Percentiles rank a stretch among this genome's conserved stretches.
These are phyloP conservation scores for Boletus patriciae DNA, from an alignment of 768 basidiomycete genomes.

Conservation along the genomic window DNA sequence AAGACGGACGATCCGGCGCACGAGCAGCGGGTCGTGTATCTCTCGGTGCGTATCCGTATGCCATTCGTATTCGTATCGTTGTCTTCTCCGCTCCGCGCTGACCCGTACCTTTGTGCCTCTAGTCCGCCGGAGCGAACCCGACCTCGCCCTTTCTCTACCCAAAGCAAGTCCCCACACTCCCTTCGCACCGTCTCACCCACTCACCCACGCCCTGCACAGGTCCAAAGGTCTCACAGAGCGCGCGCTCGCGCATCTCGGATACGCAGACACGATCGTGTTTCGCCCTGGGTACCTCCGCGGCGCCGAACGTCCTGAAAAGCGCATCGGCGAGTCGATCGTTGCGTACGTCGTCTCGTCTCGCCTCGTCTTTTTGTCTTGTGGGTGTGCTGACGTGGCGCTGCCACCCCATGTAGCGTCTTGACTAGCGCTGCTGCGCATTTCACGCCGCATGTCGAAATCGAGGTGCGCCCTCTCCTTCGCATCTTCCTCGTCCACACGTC, in stretches of 20 bases:
- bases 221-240: slow-evolving; percentile 76
- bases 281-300: slow-evolving; percentile 58
- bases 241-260: slow-evolving; percentile 64
- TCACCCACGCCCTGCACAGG: slow-evolving; percentile 34
- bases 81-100: too few relatives aligned
- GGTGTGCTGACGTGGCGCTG: too few relatives aligned
- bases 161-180: slow-evolving; percentile 31
- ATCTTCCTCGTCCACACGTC: not conserved
- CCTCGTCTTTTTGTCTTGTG: too few relatives aligned
- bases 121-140: slow-evolving; percentile 52
- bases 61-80: too few relatives aligned
- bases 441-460: slow-evolving; percentile 41
- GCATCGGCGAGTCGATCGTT: slow-evolving; percentile 42
- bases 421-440: slow-evolving; percentile 40
- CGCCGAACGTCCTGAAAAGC: slow-evolving; percentile 42
- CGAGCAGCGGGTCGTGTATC: slow-evolving; percentile 64
- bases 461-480: slow-evolving; percentile 36
- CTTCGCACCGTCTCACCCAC: too few relatives aligned
- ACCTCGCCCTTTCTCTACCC: slow-evolving; percentile 53
- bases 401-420: slow-evolving; percentile 34
- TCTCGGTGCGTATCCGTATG: slow-evolving; percentile 58
- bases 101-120: not conserved
- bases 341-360: slow-evolving; percentile 36
- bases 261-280: slow-evolving; percentile 68
- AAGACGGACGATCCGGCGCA: slow-evolving; percentile 44